Evolutionary conservation across 257 asterid species (phyloP), one percentile per base, ranked within the genome.

Genomic region (Solanum virginianum): DNA sequence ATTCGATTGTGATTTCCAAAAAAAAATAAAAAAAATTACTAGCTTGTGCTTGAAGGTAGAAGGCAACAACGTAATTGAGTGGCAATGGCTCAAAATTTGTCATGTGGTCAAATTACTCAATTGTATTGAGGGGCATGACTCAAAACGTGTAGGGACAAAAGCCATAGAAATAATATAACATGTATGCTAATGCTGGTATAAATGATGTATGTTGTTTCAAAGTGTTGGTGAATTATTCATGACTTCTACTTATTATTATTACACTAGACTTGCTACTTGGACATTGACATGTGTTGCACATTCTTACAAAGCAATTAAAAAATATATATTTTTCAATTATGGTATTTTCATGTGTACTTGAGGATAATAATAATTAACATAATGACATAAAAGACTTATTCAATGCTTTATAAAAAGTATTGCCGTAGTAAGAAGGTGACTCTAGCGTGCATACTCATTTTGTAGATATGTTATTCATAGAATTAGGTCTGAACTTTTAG

Each of bases 361-460:
- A 36, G 15, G 26, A 32, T 32, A 32, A 22, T 17, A 70, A 70
- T 18, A 70, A 70, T 70, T 39, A 9, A 10, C 32, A 70, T 41
- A 26, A 43, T 72, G 39, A n/a, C 55, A 43, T 71, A 71, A 71
- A 41, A 41, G 53, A 43, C 56, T 39, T 5, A 72, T 45, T 45
- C 57, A 72, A n/a, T 72, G 56, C 29, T 72, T 72, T 56, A 20
- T 43, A 72, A 45, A 5, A 18, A 62, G 55, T 59, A 20, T 83
- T 79, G 90, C 84, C 68, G 85, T 88, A 43, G 57, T 7, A 45
- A 41, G 84, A 85, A 88, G 90, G 84, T 75, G 85, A 80, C 88
- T 83, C 54, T 36, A 72, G 57, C 20, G 36, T n/a, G 80, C 80
- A 71, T 71, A 71, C 36, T 72, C 80, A 43, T 72, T 72, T 72